Percentiles rank a stretch among this genome's conserved stretches.
These are phyloP conservation scores for Oenanthe javanica DNA, from an alignment of 140 eudicot genomes.

Conservation along the genomic window DNA sequence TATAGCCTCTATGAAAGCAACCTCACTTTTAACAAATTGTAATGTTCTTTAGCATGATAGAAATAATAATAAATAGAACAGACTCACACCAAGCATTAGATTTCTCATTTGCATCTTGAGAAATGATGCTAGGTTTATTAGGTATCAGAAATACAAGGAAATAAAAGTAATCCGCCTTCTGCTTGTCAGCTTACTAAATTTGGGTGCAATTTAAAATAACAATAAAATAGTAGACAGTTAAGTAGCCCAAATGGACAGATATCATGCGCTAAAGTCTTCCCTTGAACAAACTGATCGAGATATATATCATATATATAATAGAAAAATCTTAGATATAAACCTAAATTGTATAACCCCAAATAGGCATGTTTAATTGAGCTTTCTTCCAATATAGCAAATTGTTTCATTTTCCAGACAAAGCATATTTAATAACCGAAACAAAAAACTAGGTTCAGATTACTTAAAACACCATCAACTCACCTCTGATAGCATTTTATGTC, in stretches of 20 bases:
- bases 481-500: neutral
- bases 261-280: neutral
- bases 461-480: neutral
- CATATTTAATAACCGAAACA: neutral
- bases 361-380: neutral
- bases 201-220: too few species aligned
- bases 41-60: neutral
- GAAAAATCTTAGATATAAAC: neutral
- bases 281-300: neutral
- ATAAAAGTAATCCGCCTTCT: too few species aligned
- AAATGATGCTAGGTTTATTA: neutral
- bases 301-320: neutral
- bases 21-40: neutral
- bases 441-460: neutral
- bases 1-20: neutral
- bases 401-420: neutral
- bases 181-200: too few species aligned
- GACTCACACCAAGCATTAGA: neutral
- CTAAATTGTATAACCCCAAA: neutral
- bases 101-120: neutral
- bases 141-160: too few species aligned
- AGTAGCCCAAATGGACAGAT: neutral
- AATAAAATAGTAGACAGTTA: too few species aligned
- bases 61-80: neutral
- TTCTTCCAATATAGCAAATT: neutral